Percentiles rank a stretch among this genome's conserved stretches.
phyloP scores from a whole-genome alignment of 345 rosid species.

The Hypericum perforatum region DNA sequence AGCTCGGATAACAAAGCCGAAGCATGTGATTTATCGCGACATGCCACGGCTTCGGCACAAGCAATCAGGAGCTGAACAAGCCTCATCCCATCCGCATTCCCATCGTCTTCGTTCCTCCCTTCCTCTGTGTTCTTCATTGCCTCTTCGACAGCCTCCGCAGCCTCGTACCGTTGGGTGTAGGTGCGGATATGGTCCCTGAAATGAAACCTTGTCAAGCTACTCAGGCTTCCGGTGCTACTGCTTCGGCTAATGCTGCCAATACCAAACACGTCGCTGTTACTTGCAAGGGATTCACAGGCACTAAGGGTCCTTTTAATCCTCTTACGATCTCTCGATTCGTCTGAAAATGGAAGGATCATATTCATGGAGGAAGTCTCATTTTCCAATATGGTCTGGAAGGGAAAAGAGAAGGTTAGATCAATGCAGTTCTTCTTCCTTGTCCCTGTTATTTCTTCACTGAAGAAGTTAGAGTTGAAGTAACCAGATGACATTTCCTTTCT shows the following conservation, averaged over 20 bases:
- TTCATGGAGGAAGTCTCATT: neutral
- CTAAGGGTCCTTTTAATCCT: slow-evolving; percentile 23
- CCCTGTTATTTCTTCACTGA: slow-evolving; percentile 8
- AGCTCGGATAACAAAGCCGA: slow-evolving; percentile 43
- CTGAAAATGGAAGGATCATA: neutral
- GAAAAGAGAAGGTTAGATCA: slow-evolving; percentile 19
- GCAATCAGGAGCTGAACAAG: slow-evolving; percentile 46
- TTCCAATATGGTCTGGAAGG: slow-evolving; percentile 16
- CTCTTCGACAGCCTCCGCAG: slow-evolving; percentile 31
- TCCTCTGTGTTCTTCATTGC: slow-evolving; percentile 13
- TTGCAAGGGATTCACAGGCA: slow-evolving; percentile 21
- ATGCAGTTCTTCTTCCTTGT: slow-evolving; percentile 17
- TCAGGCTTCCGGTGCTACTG: slow-evolving; percentile 22
- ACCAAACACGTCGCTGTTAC: neutral
- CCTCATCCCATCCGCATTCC: slow-evolving; percentile 36
- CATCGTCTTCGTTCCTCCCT: slow-evolving; percentile 20
- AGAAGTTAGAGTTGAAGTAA: slow-evolving; percentile 11
- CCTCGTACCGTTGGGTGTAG: slow-evolving; percentile 28
- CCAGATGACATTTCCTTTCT: slow-evolving; percentile 13
- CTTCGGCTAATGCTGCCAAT: slow-evolving; percentile 18
- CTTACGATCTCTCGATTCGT: slow-evolving; percentile 26
- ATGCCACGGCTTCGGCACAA: slow-evolving; percentile 67
- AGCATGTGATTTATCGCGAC: slow-evolving; percentile 48
- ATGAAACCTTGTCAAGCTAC: slow-evolving; percentile 17
- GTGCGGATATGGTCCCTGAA: slow-evolving; percentile 43